These are phyloP conservation scores for Boletus pseudo-olivaceus DNA, from an alignment of 768 basidiomycete genomes.

Conservation along the genomic window DNA sequence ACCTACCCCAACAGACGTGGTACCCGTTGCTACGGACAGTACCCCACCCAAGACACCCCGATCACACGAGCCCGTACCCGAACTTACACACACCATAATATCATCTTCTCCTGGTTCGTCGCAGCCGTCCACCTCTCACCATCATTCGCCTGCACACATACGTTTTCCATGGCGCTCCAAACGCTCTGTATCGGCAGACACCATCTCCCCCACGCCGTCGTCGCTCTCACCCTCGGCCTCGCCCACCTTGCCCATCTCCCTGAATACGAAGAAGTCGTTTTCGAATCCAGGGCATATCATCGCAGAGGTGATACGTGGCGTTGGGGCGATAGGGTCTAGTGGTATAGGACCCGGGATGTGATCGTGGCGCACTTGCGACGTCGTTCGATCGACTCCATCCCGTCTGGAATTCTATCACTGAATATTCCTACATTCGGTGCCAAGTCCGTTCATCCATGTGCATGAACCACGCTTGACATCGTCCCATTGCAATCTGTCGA, in stretches of 20 bases:
- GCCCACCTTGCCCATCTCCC: constrained; percentile 1
- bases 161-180: constrained; percentile 11
- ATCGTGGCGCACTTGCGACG: background rate
- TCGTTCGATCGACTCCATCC: background rate
- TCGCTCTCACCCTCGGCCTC: constrained; percentile 5
- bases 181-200: constrained; percentile 4
- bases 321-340: constrained; percentile 33
- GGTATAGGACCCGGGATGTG: background rate
- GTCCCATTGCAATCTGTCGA: background rate
- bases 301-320: constrained; percentile 42
- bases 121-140: background rate
- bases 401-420: background rate
- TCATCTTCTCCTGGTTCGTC: background rate
- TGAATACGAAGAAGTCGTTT: constrained; percentile 15
- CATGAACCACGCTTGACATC: background rate
- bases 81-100: background rate
- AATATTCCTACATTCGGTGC: background rate
- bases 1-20: constrained; percentile 1
- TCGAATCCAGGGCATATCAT: constrained; percentile 22
- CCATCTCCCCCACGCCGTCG: background rate
- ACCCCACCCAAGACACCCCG: background rate
- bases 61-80: background rate
- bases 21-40: background rate
- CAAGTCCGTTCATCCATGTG: background rate
- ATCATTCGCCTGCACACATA: background rate